Evolutionary conservation across 2,329 filamentous ascomycete species (phyloP), one percentile per base, ranked within the genome.

Genomic region (Aspergillus sp.): DNA sequence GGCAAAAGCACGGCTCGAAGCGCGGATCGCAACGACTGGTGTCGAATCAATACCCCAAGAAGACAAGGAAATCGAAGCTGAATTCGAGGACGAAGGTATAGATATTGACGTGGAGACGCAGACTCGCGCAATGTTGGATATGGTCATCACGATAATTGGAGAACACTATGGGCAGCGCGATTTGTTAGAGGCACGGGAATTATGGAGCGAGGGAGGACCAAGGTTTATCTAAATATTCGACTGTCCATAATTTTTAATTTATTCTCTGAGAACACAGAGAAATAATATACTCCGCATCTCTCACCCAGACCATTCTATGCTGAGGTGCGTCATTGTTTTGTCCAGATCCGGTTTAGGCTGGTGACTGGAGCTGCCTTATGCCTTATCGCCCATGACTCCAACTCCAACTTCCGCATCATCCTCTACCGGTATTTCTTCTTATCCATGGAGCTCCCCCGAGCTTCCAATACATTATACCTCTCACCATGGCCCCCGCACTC

Each of bases 131-230:
- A 92, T 91, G 41, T 80, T 97, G 34, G 93, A 96, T 75, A 96
- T 96, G 91, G 90, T 97, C 53, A 79, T 97, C 64, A 95, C 90
- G 0, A 83, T 97, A 37, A 88, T 89, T 48, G 93, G 91, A 66
- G 92, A 96, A 75, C 86, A 90, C 64, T 98, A 93, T 75, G 92
- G 93, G 1, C 93, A 98, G 75, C 83, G 88, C 63, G 93, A 98
- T 73, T 75, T 97, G 61, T 82, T 97, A 49, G 86, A 89, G 66
- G 89, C 88, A 61, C 84, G 91, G 57, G 84, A 88, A 58, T 58
- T 75, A 17, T 85, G 83, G 81, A 62, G 68, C 37, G 67, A 67
- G 24, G 40, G n/a, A 39, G 51, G 56, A 5, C 39, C 19, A 30
- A 34, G 13, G 3, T 51, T 54, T 27, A 41, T 44, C 11, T 45